These are phyloP conservation scores for Geosiphon pyriformis DNA, from an alignment of 192 early-diverging fungal species.

Conservation along the genomic window DNA sequence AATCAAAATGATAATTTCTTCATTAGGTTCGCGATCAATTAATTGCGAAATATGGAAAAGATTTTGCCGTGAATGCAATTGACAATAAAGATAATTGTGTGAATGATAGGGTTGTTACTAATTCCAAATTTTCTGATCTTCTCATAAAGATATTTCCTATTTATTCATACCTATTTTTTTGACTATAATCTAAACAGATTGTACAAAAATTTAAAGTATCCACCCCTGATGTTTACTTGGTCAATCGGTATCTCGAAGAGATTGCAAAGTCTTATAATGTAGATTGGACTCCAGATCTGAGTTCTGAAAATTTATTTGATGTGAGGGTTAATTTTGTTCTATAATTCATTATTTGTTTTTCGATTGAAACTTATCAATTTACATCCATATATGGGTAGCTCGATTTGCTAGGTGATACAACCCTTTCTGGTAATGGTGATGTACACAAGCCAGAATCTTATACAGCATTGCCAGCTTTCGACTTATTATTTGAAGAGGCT, in stretches of 20 bases:
- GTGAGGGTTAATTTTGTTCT: conserved; percentile 25
- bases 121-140: conserved; percentile 3
- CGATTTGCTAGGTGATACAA: background rate
- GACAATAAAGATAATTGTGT: conserved; percentile 72
- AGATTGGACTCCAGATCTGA: conserved; percentile 54
- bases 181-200: conserved; percentile 54
- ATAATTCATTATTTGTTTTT: conserved; percentile 26
- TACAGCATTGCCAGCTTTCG: conserved; percentile 5
- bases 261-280: conserved; percentile 82
- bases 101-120: conserved; percentile 56
- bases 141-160: background rate
- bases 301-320: conserved; percentile 36
- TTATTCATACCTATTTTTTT: background rate
- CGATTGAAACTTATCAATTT: conserved; percentile 22
- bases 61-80: conserved; percentile 66
- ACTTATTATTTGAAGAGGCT: conserved; percentile 1
- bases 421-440: background rate
- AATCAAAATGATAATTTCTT: background rate
- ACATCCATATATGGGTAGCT: background rate
- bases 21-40: conserved; percentile 71
- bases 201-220: conserved; percentile 73
- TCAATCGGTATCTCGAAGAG: conserved; percentile 81
- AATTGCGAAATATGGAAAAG: conserved; percentile 76
- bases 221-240: conserved; percentile 75
- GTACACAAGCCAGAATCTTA: background rate